These are phyloP conservation scores for Gossypium lobatum DNA, from an alignment of 441 rosid genomes.

Conservation along the genomic window DNA sequence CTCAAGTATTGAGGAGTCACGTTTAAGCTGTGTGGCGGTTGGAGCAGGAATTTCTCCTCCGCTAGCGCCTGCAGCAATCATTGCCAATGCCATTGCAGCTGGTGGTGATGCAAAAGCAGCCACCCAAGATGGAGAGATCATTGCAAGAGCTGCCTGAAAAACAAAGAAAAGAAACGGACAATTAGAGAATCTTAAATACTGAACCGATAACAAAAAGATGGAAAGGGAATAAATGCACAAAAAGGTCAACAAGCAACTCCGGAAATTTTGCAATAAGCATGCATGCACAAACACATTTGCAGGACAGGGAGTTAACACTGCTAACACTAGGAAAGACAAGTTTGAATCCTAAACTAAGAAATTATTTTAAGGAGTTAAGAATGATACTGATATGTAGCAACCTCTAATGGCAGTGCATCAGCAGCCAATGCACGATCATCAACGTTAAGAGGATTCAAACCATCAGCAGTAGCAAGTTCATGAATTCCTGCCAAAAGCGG, in stretches of 20 bases:
- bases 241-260: not conserved
- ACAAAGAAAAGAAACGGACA: not conserved
- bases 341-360: conserved; percentile 13
- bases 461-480: conserved; percentile 98
- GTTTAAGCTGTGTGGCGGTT: conserved; percentile 55
- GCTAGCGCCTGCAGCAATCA: conserved; percentile 99
- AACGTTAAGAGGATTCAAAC: conserved; percentile 87
- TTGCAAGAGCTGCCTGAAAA: conserved; percentile 85
- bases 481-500: conserved; percentile 96
- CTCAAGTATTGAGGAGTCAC: conserved; percentile 83
- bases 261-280: not conserved
- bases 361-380: conserved; percentile 8
- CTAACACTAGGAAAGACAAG: conserved; percentile 17
- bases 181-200: conserved; percentile 1
- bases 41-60: conserved; percentile 86
- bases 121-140: conserved; percentile 97
- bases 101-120: conserved; percentile 99
- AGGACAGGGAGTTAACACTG: conserved; percentile 6
- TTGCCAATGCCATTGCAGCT: conserved; percentile 99
- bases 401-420: conserved; percentile 93
- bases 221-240: conserved; percentile 7
- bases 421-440: conserved; percentile 98
- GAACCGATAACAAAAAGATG: not conserved
- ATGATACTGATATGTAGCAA: conserved; percentile 27
- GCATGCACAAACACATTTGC: not conserved